Percentiles rank a stretch among this genome's conserved stretches.
These are phyloP conservation scores for Dendrostoma leiphaemia DNA, from an alignment of 2,329 filamentous ascomycete genomes.

Conservation along the genomic window DNA sequence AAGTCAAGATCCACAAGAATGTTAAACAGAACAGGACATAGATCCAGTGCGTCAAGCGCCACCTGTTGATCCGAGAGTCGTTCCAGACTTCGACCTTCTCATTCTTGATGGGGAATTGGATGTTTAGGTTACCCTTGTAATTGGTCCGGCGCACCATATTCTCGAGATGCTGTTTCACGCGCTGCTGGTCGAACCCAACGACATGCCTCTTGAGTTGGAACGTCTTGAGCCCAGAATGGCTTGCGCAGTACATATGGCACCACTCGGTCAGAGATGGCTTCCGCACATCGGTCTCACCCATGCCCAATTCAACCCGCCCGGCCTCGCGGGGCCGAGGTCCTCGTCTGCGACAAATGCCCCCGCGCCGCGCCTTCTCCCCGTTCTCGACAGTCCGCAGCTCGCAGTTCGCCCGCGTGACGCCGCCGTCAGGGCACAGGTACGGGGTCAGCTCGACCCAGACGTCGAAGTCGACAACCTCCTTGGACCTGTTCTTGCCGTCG, in stretches of 20 bases:
- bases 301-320: conserved; percentile 39
- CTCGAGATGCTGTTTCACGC: conserved; percentile 50
- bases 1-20: conserved; percentile 67
- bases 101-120: conserved; percentile 60
- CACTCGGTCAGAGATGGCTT: conserved; percentile 53
- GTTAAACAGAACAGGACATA: conserved; percentile 64
- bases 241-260: conserved; percentile 67
- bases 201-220: conserved; percentile 53
- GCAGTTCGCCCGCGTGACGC: conserved; percentile 38
- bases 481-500: conserved; percentile 44
- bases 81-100: conserved; percentile 62
- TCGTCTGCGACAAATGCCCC: conserved; percentile 54
- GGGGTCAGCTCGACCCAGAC: conserved; percentile 58
- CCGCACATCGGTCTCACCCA: no score
- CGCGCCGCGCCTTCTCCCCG: conserved; percentile 61
- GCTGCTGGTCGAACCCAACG: conserved; percentile 57
- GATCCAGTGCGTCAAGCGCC: conserved; percentile 64
- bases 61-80: conserved; percentile 58
- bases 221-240: conserved; percentile 53
- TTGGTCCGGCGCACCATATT: conserved; percentile 61
- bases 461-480: conserved; percentile 56
- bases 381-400: conserved; percentile 53
- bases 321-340: conserved; percentile 46
- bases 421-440: conserved; percentile 49
- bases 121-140: conserved; percentile 60